Evolutionary conservation across 441 rosid species (phyloP), one percentile per base, ranked within the genome.

Genomic region (Adansonia madagascariensis): DNA sequence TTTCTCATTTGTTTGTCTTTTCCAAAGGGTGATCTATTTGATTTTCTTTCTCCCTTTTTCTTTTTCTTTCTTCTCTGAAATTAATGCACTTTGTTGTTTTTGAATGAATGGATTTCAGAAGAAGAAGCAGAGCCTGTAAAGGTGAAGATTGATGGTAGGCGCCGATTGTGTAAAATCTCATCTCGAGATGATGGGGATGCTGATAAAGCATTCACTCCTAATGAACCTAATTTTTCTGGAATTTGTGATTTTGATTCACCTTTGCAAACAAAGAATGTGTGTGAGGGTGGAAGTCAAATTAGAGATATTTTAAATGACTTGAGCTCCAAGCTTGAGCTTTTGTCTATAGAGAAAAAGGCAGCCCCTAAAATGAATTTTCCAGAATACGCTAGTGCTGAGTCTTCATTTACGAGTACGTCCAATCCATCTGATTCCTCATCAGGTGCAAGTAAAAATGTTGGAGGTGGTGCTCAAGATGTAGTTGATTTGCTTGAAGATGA

Each of bases 181-280:
- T 77, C 80, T 63, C 77, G 39, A 73, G 89, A 85, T 50, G 75
- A 6, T 9, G n/a, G 27, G 47, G 61, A n/a, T 55, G 75, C 50
- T 72, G 80, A 73, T 52, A 77, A 71, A 57, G 56, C 41, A 10
- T 73, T 70, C 8, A 74, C 73, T 24, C 84, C 52, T 8, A 78
- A 80, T 39, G 91, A 77, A 78, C 87, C 89, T 61, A 74, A 70
- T 22, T 86, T 83, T 67, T 78, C 81, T 78, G 89, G 77, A 47
- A 78, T 91, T 81, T 77, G 83, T 7, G 97, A 91, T 89, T 91
- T 92, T 71, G 87, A 90, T 84, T 92, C 97, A 15, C 93, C 99
- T 2, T 78, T 78, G 50, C 89, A 84, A 43, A 17, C 35, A 35
- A 77, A 44, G 52, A 46, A 31, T 24, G 43, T 11, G 44, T 76